phyloP scores from a whole-genome alignment of 2,329 filamentous ascomycete species.

The Fusarium duplospermum region DNA sequence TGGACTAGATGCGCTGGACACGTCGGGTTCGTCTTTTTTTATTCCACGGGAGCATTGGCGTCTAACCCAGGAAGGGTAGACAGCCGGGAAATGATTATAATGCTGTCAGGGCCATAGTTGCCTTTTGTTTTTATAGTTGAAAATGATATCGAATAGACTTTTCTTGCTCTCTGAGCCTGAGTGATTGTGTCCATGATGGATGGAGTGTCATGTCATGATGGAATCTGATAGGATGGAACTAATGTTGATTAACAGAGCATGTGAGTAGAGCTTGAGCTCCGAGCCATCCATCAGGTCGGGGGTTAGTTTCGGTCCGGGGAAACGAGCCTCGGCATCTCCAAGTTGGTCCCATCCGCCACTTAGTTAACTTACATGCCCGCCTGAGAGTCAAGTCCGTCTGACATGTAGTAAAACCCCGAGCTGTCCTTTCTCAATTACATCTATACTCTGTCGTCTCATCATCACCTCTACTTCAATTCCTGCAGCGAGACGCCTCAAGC shows the following conservation, averaged over 20 bases:
- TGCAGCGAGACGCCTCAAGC: background rate
- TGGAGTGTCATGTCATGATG: background rate
- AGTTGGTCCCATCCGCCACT: constrained; percentile 11
- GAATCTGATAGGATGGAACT: background rate
- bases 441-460: background rate
- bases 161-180: constrained; percentile 9
- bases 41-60: constrained; percentile 42
- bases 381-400: constrained; percentile 7
- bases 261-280: constrained; percentile 15
- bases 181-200: background rate
- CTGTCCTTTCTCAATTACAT: background rate
- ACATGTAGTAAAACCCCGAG: background rate
- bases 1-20: constrained; percentile 40
- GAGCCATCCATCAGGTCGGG: background rate
- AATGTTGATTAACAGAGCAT: constrained; percentile 2
- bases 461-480: background rate
- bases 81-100: constrained; percentile 44
- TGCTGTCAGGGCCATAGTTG: constrained; percentile 43
- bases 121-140: constrained; percentile 38
- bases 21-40: constrained; percentile 40
- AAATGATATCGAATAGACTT: constrained; percentile 40
- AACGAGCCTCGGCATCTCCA: constrained; percentile 43
- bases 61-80: constrained; percentile 41
- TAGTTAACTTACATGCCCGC: constrained; percentile 8
- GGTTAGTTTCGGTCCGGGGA: constrained; percentile 10